Evolutionary conservation across 345 rosid genomes (phyloP).

Genomic region (Brassica juncea): DNA sequence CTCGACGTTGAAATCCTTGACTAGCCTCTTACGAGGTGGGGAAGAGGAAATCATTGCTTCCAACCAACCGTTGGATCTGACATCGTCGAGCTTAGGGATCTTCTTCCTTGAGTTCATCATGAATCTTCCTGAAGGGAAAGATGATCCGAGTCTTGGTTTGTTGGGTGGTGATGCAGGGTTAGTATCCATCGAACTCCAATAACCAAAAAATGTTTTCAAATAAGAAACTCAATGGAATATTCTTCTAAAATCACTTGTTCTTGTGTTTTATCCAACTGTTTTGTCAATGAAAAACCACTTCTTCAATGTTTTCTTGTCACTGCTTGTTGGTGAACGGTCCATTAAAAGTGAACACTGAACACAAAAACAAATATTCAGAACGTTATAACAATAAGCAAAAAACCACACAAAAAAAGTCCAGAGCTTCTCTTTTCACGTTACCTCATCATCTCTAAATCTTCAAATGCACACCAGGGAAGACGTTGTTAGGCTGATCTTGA

Average conservation of each 20-base stretch:
- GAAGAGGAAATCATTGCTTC: constrained; percentile 96
- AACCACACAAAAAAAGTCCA: neutral
- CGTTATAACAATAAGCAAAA: neutral
- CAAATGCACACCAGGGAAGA: neutral
- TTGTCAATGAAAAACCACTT: constrained; percentile 94
- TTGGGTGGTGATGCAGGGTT: constrained; percentile 52
- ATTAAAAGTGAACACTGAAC: constrained; percentile 44
- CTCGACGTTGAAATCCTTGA: constrained; percentile 57
- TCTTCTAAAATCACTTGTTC: neutral
- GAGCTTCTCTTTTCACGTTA: neutral
- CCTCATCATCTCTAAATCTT: neutral
- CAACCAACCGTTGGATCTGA: constrained; percentile 83
- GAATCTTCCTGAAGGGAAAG: constrained; percentile 47
- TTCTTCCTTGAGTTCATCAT: constrained; percentile 55
- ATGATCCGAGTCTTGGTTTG: constrained; percentile 62
- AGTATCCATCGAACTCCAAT: constrained; percentile 55
- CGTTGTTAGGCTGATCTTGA: neutral
- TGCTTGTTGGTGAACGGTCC: constrained; percentile 70
- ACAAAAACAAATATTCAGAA: neutral
- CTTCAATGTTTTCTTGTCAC: constrained; percentile 88
- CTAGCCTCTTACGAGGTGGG: constrained; percentile 80
- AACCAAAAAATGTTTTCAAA: constrained; percentile 27
- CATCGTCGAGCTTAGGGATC: constrained; percentile 75
- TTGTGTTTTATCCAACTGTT: constrained; percentile 56
- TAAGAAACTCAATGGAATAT: neutral